Evolutionary conservation across 495 filamentous ascomycete genomes (phyloP), one percentile per base, ranked within the genome.

Genomic region (Xylona heveae): DNA sequence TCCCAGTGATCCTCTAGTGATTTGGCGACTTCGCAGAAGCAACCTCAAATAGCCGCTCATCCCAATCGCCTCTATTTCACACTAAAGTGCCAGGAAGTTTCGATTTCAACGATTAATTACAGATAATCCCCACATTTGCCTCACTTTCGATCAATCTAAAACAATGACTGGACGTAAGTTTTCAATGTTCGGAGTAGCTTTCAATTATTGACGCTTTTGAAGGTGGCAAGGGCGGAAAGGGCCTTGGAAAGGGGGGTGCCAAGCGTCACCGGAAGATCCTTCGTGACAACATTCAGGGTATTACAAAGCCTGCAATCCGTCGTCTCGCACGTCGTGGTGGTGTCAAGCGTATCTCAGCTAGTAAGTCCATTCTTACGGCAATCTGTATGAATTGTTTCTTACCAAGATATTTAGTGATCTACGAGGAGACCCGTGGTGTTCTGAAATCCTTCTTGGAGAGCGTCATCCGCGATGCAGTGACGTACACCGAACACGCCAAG

Each of bases 261-360:
- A 94, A 94, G 77, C 84, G 84, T 60, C 82, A 93, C 59, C 76
- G 88, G 48, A 97, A 95, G 76, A 94, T 97, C 65, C 69, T 97
- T 53, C 81, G 85, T 55, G 85, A 95, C 75, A 95, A 94, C 75
- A 93, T 95, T 57, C 85, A 94, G 52, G 71, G 71, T 50, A 73
- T 76, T 52, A 76, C 71, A 49, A 73, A 73, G 57, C 69, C 71
- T 38, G 71, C 68, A 36, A 74, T 76, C 51, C 68, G 68, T 35
- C 68, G 68, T 71, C 63, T 68, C 33, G 66, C 59, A 27, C 64
- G 60, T 39, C 62, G 62, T 67, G 58, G 62, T 30, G 62, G 62
- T 60, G 63, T 68, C 53, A 68, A 72, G 63, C 68, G 66, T 65
- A 68, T 66, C 48, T 68, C 66, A 37, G 66, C 66, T 42, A 68